phyloP scores from a whole-genome alignment of 2,329 filamentous ascomycete species.

The Penicillium sp. region DNA sequence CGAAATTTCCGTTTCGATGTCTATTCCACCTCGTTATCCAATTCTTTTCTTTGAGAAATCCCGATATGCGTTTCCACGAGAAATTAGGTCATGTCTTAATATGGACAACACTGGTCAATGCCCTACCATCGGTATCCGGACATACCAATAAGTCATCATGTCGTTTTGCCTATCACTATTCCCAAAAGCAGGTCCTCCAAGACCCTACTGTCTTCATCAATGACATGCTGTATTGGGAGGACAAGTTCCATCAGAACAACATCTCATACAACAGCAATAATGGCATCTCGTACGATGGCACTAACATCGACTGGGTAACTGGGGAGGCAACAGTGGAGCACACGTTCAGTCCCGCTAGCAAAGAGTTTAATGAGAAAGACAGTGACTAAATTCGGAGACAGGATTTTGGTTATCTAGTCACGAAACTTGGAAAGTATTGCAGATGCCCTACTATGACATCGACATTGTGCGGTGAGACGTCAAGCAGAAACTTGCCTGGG shows the following conservation, averaged over 20 bases:
- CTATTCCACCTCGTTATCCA: neutral
- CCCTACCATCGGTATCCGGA: neutral
- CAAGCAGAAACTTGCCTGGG: slow-evolving; percentile 36
- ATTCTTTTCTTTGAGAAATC: neutral
- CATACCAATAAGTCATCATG: slow-evolving; percentile 1
- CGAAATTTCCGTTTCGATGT: neutral
- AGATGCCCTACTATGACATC: slow-evolving; percentile 46
- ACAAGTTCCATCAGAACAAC: slow-evolving; percentile 45
- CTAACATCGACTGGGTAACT: slow-evolving; percentile 34
- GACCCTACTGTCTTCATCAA: slow-evolving; percentile 25
- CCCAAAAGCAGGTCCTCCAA: slow-evolving; percentile 3
- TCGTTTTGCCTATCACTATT: slow-evolving; percentile 9
- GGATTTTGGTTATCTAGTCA: slow-evolving; percentile 44
- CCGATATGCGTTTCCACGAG: neutral
- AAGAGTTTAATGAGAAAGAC: slow-evolving; percentile 25
- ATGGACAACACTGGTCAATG: neutral
- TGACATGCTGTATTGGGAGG: slow-evolving; percentile 46
- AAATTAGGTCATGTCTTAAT: neutral
- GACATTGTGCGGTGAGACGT: slow-evolving; percentile 37
- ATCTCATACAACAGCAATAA: slow-evolving; percentile 44
- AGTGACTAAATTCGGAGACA: neutral
- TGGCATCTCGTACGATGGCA: slow-evolving; percentile 41
- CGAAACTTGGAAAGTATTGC: slow-evolving; percentile 45
- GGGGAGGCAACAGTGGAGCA: slow-evolving; percentile 36
- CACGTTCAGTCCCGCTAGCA: slow-evolving; percentile 36